Evolutionary conservation across 2,329 filamentous ascomycete species (phyloP).

Genomic region (Fusarium mexicanum): DNA sequence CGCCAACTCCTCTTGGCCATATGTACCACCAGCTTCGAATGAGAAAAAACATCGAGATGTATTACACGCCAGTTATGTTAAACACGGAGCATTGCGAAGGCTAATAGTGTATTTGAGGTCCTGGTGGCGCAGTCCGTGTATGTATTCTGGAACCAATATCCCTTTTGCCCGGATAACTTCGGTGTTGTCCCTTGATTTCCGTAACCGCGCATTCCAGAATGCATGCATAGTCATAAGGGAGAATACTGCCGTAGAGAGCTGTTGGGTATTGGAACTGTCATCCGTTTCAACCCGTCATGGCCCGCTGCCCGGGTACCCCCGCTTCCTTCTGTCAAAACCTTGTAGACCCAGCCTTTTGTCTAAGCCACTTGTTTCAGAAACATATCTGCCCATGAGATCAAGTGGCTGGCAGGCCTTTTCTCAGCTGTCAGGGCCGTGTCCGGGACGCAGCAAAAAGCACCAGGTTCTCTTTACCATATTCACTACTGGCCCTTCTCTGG

Average conservation of each 20-base stretch:
- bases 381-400: conserved; percentile 16
- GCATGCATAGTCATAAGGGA: conserved; percentile 23
- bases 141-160: not conserved
- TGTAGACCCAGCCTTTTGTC: conserved; percentile 29
- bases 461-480: conserved; percentile 18
- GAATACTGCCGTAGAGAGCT: conserved; percentile 17
- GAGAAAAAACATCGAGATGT: conserved; percentile 2
- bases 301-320: conserved; percentile 13
- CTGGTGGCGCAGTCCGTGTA: not conserved
- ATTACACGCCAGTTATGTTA: conserved; percentile 26
- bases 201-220: not conserved
- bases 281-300: conserved; percentile 24
- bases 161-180: conserved; percentile 18
- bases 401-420: conserved; percentile 32
- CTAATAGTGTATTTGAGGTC: conserved; percentile 6
- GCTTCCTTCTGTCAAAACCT: not conserved
- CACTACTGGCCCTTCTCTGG: conserved; percentile 27
- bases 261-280: conserved; percentile 22
- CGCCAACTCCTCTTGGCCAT: conserved; percentile 1
- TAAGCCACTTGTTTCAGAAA: conserved; percentile 44
- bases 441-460: conserved; percentile 29
- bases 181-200: conserved; percentile 22
- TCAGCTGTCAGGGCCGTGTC: conserved; percentile 22
- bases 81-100: not conserved
- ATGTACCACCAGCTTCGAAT: not conserved